Base-by-base conservation (phyloP, 495 filamentous ascomycete genomes). In the Xylaria bambusicola region DNA sequence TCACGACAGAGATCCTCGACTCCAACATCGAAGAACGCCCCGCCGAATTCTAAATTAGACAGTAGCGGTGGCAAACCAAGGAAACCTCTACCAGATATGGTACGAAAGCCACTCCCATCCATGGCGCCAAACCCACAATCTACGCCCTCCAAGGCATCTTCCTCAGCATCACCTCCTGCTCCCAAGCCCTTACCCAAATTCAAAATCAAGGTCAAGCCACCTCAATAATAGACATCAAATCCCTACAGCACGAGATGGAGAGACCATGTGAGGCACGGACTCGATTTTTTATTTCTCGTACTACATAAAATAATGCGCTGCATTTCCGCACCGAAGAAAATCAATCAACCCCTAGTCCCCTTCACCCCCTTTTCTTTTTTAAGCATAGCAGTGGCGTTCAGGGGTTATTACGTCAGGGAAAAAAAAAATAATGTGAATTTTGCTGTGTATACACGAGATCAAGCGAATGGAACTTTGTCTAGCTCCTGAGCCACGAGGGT, bases 41-140 rank as follows among this genome's bases (percentile, higher is more conserved):
- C 50, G 6, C 6, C 18, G 13, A 49, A 12, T 18, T 46, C 33
- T 13, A 42, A 50, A 18, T 24, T 21, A 21, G 36, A 51, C 20
- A 54, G 51, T 27, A 59, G 52, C n/a, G 54, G 56, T 13, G 66
- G 61, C 29, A 71, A 68, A 29, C 61, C 59, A 5, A 49, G 68
- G 40, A 71, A 71, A 36, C 68, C 68, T 21, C 56, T 71, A 26
- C 68, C 68, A 9, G 68, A 66, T n/a, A 68, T 65, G 66, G 64
- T 58, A 52, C 69, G 76, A 10, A 77, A 73, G 52, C 73, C 76
- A 35, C 66, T 78, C 31, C 76, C 76, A 1, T 70, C 71, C 6
- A 62, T 62, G 10, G 72, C 69, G 15, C 63, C 71, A 20, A 52
- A 52, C 49, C 50, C 26, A 10, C 62, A 62, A 12, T 56, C 68